Base-by-base conservation (phyloP, 768 basidiomycete genomes). In the Trametes maxima region DNA sequence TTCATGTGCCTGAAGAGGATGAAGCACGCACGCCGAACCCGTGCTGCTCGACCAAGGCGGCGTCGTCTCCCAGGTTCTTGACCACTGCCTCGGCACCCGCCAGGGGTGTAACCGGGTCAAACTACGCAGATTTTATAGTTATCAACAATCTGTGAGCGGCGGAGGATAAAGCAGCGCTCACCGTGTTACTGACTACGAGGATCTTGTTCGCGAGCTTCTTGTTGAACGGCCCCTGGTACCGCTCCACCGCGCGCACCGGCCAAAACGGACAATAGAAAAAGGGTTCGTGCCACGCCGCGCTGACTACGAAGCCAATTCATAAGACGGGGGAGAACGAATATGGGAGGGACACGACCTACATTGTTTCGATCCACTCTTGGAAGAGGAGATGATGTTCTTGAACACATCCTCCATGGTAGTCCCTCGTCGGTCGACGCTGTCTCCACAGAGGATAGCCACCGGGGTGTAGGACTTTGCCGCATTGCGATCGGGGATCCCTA, bases 141-240 rank as follows among this genome's bases (percentile, higher is more conserved):
- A 5, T 35, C 17, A 10, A 2, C 1, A 21, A 42, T 35, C 8
- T n/a, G 24, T 17, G 25, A 11, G 0, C 33, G 2, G n/a, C 14
- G 22, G 13, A 22, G 25, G 37, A 19, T 0, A 19, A 16, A 36
- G 0, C 3, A 24, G 33, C 17, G 22, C 65, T 56, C n/a, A 62
- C 68, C 36, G 43, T 54, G 46, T 64, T 69, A 24, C 64, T 56
- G 28, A 63, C 33, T 11, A 69, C 53, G 25, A 69, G 44, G 33
- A 67, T 50, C 36, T 46, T 46, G 44, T 67, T 63, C 2, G 52
- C 53, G 10, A 65, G 54, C 25, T 55, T 63, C 50, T 46, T 47
- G 55, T 69, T 67, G 54, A 64, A 69, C 13, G 66, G 68, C 7
- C 68, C 68, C 14, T 62, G 53, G 37, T 58, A 69, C 10, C 68